Evolutionary conservation across 1,284 basidiomycete species (phyloP).

Genomic region (Uromyces viciae-fabae): DNA sequence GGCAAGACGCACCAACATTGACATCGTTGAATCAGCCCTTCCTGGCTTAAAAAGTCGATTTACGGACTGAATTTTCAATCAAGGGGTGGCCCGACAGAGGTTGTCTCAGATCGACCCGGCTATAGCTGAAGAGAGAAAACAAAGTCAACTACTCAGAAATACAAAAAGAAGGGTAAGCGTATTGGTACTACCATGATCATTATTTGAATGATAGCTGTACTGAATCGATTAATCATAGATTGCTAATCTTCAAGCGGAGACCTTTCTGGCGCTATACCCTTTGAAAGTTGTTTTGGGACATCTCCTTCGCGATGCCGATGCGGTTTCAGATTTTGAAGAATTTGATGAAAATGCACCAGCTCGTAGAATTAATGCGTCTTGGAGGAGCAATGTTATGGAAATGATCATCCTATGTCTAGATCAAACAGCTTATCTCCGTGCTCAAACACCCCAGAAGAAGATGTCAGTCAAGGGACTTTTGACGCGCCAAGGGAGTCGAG

Average conservation of each 20-base stretch:
- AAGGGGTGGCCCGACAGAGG: neutral
- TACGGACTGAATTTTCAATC: neutral
- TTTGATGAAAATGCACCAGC: neutral
- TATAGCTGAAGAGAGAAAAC: neutral
- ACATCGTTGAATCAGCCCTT: neutral
- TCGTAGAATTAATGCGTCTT: neutral
- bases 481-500: neutral
- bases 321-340: neutral
- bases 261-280: neutral
- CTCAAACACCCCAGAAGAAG: neutral
- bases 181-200: neutral
- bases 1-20: conserved; percentile 1
- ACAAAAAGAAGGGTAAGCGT: conserved; percentile 8
- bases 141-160: neutral
- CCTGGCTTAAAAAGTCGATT: neutral
- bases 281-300: neutral
- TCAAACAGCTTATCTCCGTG: neutral
- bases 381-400: neutral
- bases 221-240: neutral
- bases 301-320: conserved; percentile 1
- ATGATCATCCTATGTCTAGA: neutral
- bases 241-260: neutral
- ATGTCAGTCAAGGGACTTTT: neutral
- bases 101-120: neutral
- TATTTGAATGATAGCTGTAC: too few species aligned